Evolutionary conservation across 2,329 filamentous ascomycete species (phyloP).

Genomic region (Penicillium sp.): DNA sequence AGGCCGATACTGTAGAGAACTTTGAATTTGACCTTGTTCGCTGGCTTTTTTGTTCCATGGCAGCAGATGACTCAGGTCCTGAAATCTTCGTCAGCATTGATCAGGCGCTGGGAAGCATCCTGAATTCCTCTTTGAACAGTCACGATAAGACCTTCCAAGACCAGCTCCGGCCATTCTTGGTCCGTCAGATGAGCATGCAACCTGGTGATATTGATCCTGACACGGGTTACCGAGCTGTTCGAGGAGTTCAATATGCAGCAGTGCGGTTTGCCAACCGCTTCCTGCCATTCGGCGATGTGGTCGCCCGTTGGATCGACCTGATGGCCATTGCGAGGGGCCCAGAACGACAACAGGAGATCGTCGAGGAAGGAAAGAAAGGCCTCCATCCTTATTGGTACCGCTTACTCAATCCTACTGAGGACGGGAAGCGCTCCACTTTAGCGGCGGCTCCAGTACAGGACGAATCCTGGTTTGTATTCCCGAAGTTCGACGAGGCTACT

Average conservation of each 20-base stretch:
- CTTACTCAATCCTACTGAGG: conserved; percentile 55
- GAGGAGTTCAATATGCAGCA: conserved; percentile 74
- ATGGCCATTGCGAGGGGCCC: conserved; percentile 64
- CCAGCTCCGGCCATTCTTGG: conserved; percentile 55
- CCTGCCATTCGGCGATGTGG: conserved; percentile 71
- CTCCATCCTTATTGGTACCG: conserved; percentile 73
- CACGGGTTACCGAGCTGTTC: conserved; percentile 49
- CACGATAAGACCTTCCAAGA: conserved; percentile 43
- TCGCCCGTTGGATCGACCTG: conserved; percentile 83
- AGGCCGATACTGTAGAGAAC: conserved; percentile 34
- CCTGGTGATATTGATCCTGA: conserved; percentile 39
- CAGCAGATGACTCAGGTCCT: conserved; percentile 70
- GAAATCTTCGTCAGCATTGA: conserved; percentile 82
- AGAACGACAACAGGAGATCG: conserved; percentile 72
- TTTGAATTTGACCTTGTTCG: conserved; percentile 55
- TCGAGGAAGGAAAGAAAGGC: conserved; percentile 86
- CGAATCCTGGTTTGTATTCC: conserved; percentile 41
- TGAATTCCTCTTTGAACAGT: conserved; percentile 55
- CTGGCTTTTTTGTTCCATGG: conserved; percentile 81
- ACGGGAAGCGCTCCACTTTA: conserved; percentile 41
- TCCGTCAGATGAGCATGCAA: conserved; percentile 62
- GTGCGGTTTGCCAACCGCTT: conserved; percentile 89
- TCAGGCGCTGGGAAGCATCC: conserved; percentile 74
- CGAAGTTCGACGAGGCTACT: conserved; percentile 37
- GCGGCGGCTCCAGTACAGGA: conserved; percentile 54